These are phyloP conservation scores for Aegilops longissima DNA, from an alignment of 176 grass and related monocot species.

Conservation along the genomic window DNA sequence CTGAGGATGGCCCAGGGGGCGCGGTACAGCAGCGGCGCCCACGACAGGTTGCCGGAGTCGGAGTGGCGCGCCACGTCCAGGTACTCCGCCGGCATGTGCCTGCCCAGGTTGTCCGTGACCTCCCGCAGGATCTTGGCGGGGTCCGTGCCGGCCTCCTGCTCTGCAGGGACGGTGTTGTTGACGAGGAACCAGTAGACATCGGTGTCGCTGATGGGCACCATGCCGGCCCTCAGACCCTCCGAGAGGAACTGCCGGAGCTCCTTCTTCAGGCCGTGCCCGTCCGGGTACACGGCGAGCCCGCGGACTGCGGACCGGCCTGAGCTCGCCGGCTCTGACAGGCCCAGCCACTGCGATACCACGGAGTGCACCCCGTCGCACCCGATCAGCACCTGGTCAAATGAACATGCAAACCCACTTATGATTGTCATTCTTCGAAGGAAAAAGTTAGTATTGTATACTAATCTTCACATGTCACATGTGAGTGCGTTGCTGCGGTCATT, in stretches of 20 bases:
- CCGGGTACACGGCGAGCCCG: conserved; percentile 45
- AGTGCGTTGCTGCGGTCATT: not conserved
- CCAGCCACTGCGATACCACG: conserved; percentile 58
- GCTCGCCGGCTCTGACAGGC: conserved; percentile 38
- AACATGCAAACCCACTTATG: not conserved
- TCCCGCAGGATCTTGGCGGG: conserved; percentile 32
- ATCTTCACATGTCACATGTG: not conserved
- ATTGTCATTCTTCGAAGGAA: not conserved
- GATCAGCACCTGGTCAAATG: conserved; percentile 38
- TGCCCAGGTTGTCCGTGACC: conserved; percentile 38
- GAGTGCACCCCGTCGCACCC: conserved; percentile 78
- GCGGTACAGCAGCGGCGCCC: conserved; percentile 51
- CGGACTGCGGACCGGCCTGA: conserved; percentile 42
- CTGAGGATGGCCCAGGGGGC: conserved; percentile 26
- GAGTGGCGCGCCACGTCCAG: conserved; percentile 41
- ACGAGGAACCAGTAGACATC: conserved; percentile 54
- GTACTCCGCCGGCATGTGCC: conserved; percentile 44
- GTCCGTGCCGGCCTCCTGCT: conserved; percentile 25
- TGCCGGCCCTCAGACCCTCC: conserved; percentile 42
- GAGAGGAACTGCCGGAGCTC: conserved; percentile 49
- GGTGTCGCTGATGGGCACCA: conserved; percentile 46
- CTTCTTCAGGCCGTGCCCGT: conserved; percentile 44
- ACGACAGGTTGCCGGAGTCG: conserved; percentile 37
- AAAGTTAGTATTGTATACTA: not conserved
- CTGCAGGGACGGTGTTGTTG: conserved; percentile 40